phyloP scores from a whole-genome alignment of 305 asterid species.

The Solanum hybrid region DNA sequence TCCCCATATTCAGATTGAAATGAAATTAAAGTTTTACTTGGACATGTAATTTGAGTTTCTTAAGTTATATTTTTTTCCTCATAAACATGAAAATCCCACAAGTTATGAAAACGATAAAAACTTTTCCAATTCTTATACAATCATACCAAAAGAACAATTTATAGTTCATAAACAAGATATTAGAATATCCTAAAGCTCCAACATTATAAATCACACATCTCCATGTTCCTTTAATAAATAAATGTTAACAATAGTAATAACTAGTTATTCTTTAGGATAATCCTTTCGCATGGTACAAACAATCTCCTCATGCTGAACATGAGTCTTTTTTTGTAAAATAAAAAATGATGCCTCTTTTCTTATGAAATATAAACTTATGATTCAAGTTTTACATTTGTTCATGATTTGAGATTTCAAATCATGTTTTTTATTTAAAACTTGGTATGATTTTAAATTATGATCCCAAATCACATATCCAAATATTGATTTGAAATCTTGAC shows the following conservation, averaged over 20 bases:
- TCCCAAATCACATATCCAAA: neutral
- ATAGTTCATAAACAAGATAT: neutral
- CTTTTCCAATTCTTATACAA: neutral
- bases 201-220: neutral
- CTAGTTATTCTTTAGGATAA: neutral
- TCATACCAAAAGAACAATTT: neutral
- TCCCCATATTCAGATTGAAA: neutral
- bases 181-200: neutral
- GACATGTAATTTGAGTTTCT: too few species aligned
- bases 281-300: too few species aligned
- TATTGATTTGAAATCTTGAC: neutral
- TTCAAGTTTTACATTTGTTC: too few species aligned
- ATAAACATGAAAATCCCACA: neutral
- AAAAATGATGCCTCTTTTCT: neutral
- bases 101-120: neutral
- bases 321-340: neutral
- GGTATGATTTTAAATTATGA: neutral
- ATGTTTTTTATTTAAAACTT: too few species aligned
- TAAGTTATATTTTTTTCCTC: neutral
- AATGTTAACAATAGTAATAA: too few species aligned
- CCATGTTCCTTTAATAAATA: neutral
- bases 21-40: too few species aligned
- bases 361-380: neutral
- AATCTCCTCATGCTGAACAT: neutral
- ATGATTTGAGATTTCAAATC: neutral